These are phyloP conservation scores for Warburgia ugandensis DNA, from an alignment of 164 flowering plant genomes.

Conservation along the genomic window DNA sequence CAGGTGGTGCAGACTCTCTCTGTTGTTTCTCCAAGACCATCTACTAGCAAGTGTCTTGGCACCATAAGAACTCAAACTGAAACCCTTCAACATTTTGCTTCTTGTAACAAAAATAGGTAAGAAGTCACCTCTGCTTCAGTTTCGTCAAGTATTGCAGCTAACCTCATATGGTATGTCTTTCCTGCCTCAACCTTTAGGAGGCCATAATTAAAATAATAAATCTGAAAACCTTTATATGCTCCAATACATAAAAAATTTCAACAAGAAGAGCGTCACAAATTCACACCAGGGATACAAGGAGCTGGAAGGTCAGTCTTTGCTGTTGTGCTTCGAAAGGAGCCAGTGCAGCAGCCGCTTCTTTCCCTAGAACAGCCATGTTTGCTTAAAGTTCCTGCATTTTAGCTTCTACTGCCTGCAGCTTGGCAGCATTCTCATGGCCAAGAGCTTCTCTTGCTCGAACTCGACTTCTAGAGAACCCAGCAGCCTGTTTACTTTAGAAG, in stretches of 20 bases:
- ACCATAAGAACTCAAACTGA: not conserved
- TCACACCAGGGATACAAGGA: conserved; percentile 86
- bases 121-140: conserved; percentile 80
- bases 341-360: conserved; percentile 93
- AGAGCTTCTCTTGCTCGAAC: conserved; percentile 67
- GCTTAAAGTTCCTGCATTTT: conserved; percentile 87
- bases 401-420: conserved; percentile 75
- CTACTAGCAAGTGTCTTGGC: conserved; percentile 27
- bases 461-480: conserved; percentile 76
- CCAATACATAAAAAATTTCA: too few species aligned
- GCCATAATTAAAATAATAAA: not conserved
- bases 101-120: not conserved
- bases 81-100: not conserved
- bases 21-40: conserved; percentile 86
- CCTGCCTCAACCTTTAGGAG: conserved; percentile 82
- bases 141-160: conserved; percentile 72
- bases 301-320: conserved; percentile 83
- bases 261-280: too few species aligned
- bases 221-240: too few species aligned
- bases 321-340: conserved; percentile 95
- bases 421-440: conserved; percentile 62
- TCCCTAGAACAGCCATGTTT: conserved; percentile 93
- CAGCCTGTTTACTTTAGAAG: too few species aligned
- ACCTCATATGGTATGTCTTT: conserved; percentile 61
- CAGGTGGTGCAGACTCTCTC: conserved; percentile 94